These are phyloP conservation scores for Furcasterigmium sp. DNA, from an alignment of 2,329 filamentous ascomycete genomes.

Conservation along the genomic window DNA sequence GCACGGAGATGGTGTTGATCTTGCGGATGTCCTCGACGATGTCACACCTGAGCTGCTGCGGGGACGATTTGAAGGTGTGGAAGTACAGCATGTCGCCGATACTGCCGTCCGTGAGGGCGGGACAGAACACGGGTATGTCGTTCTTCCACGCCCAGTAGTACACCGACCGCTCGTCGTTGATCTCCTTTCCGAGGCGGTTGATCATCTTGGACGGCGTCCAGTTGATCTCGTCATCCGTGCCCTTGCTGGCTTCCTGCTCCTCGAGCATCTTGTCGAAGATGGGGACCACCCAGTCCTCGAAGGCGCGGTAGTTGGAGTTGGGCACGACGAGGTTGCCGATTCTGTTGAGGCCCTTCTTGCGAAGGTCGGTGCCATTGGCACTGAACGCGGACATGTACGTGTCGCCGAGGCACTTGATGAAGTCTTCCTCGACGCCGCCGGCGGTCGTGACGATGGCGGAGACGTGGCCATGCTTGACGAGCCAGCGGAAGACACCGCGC, in stretches of 20 bases:
- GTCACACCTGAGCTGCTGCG: constrained; percentile 76
- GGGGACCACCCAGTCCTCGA: constrained; percentile 96
- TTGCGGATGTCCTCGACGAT: constrained; percentile 90
- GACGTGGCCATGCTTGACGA: constrained; percentile 88
- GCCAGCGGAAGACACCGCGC: constrained; percentile 83
- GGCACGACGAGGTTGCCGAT: constrained; percentile 95
- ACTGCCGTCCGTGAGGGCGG: constrained; percentile 90
- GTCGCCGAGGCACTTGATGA: constrained; percentile 94
- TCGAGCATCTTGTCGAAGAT: constrained; percentile 92
- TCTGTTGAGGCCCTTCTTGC: constrained; percentile 83
- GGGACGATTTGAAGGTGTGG: constrained; percentile 88
- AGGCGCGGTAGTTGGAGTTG: constrained; percentile 95
- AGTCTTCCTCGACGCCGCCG: constrained; percentile 92
- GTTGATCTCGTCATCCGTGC: constrained; percentile 59
- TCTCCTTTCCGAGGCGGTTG: constrained; percentile 83
- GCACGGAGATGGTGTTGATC: constrained; percentile 87
- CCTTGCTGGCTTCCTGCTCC: constrained; percentile 80
- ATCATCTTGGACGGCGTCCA: constrained; percentile 97
- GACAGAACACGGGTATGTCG: constrained; percentile 94
- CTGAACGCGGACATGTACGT: constrained; percentile 90
- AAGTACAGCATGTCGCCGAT: constrained; percentile 98
- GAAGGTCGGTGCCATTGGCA: constrained; percentile 69
- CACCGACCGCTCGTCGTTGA: constrained; percentile 85
- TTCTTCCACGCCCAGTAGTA: constrained; percentile 99
- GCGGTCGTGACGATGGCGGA: constrained; percentile 93